A percentile compares a stretch with the other conserved stretches of the same genome.
phyloP scores from a whole-genome alignment of 1,139 yeast genomes.

The Diutina scorzettiae region DNA sequence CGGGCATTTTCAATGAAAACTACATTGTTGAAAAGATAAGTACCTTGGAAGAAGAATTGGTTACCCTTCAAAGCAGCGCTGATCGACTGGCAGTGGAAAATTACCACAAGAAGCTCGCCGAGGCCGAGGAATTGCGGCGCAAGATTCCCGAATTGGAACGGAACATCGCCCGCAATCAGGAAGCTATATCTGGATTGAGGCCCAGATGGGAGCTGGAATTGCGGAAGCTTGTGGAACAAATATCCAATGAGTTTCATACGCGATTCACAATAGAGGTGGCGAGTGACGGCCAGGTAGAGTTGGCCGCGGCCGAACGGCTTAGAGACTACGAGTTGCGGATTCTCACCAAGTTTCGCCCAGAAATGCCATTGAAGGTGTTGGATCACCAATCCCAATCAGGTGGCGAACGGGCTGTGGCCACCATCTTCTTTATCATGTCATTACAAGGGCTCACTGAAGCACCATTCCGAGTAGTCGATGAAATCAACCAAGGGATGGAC shows the following conservation, averaged over 20 bases:
- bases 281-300: slow-evolving; percentile 68
- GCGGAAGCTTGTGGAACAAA: slow-evolving; percentile 32
- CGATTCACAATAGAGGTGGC: slow-evolving; percentile 60
- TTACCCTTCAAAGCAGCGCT: slow-evolving; percentile 23
- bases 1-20: slow-evolving; percentile 29
- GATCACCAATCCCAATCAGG: slow-evolving; percentile 92
- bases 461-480: slow-evolving; percentile 94
- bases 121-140: slow-evolving; percentile 18
- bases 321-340: slow-evolving; percentile 79
- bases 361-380: slow-evolving; percentile 39
- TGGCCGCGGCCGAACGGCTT: slow-evolving; percentile 43
- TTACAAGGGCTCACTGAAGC: slow-evolving; percentile 84
- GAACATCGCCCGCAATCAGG: slow-evolving; percentile 17
- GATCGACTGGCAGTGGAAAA: slow-evolving; percentile 26
- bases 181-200: slow-evolving; percentile 28
- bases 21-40: slow-evolving; percentile 20
- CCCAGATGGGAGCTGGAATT: slow-evolving; percentile 50
- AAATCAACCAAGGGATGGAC: slow-evolving; percentile 98
- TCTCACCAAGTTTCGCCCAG: slow-evolving; percentile 74
- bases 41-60: slow-evolving; percentile 27
- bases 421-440: slow-evolving; percentile 82
- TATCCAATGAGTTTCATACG: slow-evolving; percentile 51
- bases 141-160: slow-evolving; percentile 24
- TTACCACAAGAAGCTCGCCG: slow-evolving; percentile 19
- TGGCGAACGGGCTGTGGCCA: slow-evolving; percentile 94